Base-by-base conservation (phyloP, 345 rosid species). In the Populus alba region DNA sequence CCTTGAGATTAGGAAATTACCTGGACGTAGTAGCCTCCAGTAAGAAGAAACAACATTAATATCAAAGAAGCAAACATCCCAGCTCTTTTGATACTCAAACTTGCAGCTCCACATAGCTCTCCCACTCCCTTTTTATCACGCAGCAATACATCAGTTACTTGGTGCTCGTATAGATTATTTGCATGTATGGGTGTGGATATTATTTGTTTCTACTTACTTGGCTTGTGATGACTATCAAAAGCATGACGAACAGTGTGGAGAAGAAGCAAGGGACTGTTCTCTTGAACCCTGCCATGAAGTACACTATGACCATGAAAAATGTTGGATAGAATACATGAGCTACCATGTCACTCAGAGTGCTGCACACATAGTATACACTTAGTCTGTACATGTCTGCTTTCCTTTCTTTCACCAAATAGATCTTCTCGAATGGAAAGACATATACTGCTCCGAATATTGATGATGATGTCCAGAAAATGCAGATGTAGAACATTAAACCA, bases 21-120 rank as follows among this genome's bases (percentile, higher is more conserved):
- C 97, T 95, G 98, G 49, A 94, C 97, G 75, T 96, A 92, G 86
- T 94, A 94, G n/a, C 99, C 98, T 82, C 97, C 98, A 3, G 97
- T 96, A 76, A 96, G 94, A 80, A 94, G 97, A 85, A 94, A 94
- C 57, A 91, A 62, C 98, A 94, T 94, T 62, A 96, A 84, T 22
- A 94, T 78, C 82, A 94, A 85, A 49, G 99, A 96, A 59, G 98
- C 94, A 63, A 90, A 88, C 95, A 92, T 92, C 55, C 98, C 97
- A 13, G 97, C 95, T 80, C 95, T 87, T 83, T 90, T 96, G 65
- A 94, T 90, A 81, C 93, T 92, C 86, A 94, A 81, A 59, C 91
- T 89, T n/a, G 95, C 90, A 66, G 99, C 98, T 37, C 99, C 99
- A 68, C 91, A 89, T 43, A 96, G 85, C 80, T 92, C 98, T 78